phyloP scores from a whole-genome alignment of 441 rosid genomes.

The Dalechampia spathulata region DNA sequence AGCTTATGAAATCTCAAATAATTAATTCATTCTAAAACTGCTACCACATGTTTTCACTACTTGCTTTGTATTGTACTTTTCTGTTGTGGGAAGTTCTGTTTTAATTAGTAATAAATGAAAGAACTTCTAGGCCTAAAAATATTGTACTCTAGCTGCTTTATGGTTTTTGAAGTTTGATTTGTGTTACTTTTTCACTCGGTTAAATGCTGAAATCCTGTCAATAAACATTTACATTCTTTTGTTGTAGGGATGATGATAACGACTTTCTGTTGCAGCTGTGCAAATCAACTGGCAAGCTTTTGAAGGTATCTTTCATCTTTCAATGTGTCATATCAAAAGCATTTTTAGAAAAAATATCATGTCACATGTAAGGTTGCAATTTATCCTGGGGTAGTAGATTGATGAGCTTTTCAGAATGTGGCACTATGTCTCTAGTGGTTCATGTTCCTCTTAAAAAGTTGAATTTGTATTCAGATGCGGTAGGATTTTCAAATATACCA shows the following conservation, averaged over 20 bases:
- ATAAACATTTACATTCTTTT: neutral
- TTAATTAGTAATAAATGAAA: neutral
- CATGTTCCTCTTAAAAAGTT: neutral
- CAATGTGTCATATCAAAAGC: neutral
- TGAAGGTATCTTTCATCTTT: conserved; percentile 46
- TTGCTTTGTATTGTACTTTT: neutral
- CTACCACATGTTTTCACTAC: neutral
- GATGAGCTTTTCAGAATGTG: neutral
- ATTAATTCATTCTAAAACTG: neutral
- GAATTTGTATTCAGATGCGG: neutral
- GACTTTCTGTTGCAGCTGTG: conserved; percentile 84
- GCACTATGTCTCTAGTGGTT: too few relatives aligned
- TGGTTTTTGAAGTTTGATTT: neutral
- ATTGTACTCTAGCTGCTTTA: too few relatives aligned
- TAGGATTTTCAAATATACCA: neutral
- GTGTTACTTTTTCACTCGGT: neutral
- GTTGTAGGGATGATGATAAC: conserved; percentile 68
- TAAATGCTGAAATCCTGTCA: neutral
- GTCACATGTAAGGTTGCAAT: neutral
- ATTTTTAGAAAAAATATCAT: neutral
- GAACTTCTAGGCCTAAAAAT: neutral
- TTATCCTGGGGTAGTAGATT: neutral
- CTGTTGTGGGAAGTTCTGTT: neutral
- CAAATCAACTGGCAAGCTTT: conserved; percentile 68
- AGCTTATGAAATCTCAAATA: neutral